phyloP scores from a whole-genome alignment of 495 filamentous ascomycete species.

The Penicillium goetzii region DNA sequence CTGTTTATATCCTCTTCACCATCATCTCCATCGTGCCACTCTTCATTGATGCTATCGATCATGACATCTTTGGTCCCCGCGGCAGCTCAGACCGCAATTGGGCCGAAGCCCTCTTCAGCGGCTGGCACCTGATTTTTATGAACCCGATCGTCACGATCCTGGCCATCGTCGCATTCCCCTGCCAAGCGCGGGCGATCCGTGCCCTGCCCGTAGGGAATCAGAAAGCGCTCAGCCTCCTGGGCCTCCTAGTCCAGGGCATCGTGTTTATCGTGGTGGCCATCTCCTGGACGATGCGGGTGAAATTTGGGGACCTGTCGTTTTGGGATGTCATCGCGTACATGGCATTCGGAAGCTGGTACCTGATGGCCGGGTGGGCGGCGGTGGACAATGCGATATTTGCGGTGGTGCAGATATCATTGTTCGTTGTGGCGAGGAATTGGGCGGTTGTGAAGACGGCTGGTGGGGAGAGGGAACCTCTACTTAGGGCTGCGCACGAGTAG shows the following conservation, averaged over 20 bases:
- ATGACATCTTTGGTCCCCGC: neutral
- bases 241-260: neutral
- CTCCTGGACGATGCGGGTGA: neutral
- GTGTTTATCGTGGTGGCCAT: neutral
- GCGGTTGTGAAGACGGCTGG: neutral
- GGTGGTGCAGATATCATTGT: neutral
- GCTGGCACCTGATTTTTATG: neutral
- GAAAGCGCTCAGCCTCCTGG: neutral
- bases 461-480: neutral
- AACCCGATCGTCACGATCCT: neutral
- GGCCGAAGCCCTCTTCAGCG: neutral
- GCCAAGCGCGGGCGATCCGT: neutral
- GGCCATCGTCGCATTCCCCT: neutral
- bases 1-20: neutral
- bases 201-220: neutral
- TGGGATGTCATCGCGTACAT: neutral
- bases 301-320: neutral
- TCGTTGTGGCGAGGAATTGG: neutral
- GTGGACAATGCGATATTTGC: slow-evolving; percentile 3
- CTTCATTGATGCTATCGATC: neutral
- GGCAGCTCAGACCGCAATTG: neutral
- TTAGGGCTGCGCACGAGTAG: neutral
- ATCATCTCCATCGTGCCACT: neutral
- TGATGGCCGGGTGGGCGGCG: neutral
- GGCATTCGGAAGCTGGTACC: neutral